Conservation (phyloP, 163 green algal genomes). For the Coccomyxa subellipsoidea region DNA sequence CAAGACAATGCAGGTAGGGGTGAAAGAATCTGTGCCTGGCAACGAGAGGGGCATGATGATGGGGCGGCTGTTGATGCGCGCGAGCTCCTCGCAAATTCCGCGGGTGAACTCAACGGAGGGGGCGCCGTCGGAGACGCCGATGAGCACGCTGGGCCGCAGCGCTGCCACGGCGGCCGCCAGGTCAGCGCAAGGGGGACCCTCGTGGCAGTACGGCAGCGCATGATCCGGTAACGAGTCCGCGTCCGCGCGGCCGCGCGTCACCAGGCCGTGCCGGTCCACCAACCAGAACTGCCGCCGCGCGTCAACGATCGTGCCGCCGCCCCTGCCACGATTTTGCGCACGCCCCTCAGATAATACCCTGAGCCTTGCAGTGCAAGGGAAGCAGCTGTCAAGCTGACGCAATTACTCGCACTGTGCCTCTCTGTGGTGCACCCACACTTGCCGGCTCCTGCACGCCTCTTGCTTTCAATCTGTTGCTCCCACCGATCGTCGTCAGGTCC, state of each 20-base stretch:
- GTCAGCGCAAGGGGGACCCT: conserved; percentile 11
- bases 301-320: conserved; percentile 62
- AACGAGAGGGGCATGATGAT: conserved; percentile 84
- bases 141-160: conserved; percentile 76
- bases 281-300: conserved; percentile 68
- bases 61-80: conserved; percentile 47
- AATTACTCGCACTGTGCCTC: too few relatives aligned
- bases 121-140: conserved; percentile 49
- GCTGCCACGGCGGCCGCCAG: conserved; percentile 53
- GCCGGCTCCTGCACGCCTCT: too few relatives aligned
- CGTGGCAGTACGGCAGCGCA: conserved; percentile 71
- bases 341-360: too few relatives aligned
- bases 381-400: too few relatives aligned
- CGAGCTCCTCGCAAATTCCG: conserved; percentile 50
- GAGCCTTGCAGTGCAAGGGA: too few relatives aligned
- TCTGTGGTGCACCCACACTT: too few relatives aligned
- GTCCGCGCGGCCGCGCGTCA: conserved; percentile 70
- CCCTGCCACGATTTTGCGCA: not conserved
- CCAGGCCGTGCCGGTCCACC: conserved; percentile 66
- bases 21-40: conserved; percentile 16
- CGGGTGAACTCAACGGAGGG: conserved; percentile 61
- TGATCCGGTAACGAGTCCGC: conserved; percentile 66
- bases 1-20: too few relatives aligned
- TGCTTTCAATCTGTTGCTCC: too few relatives aligned
- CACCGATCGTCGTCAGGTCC: too few relatives aligned